Conservation (phyloP, 371 early-diverging fungal species). For the Syncephalis fuscata region DNA sequence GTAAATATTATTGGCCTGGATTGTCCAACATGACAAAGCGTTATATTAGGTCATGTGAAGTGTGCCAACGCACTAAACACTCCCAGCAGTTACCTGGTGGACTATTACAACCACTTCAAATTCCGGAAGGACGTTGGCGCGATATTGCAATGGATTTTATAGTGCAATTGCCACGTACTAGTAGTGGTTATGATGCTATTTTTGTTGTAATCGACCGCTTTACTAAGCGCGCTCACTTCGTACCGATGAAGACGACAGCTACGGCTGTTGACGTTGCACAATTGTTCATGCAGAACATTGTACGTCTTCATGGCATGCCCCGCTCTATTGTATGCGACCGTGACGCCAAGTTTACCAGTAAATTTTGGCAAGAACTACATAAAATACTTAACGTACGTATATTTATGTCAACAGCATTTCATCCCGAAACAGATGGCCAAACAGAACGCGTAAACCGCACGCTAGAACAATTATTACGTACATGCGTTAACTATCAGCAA, state of each 20-base stretch:
- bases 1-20: constrained; percentile 21
- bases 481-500: constrained; percentile 18
- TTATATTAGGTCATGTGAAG: constrained; percentile 16
- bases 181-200: constrained; percentile 13
- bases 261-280: constrained; percentile 4
- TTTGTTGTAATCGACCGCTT: constrained; percentile 21
- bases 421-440: constrained; percentile 32
- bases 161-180: constrained; percentile 13
- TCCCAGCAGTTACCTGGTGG: constrained; percentile 8
- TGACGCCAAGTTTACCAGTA: no score
- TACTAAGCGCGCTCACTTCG: constrained; percentile 24
- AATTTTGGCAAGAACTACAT: no score
- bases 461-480: constrained; percentile 19
- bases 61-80: constrained; percentile 15
- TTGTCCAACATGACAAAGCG: constrained; percentile 12
- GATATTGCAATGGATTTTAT: constrained; percentile 30
- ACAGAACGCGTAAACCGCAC: constrained; percentile 26
- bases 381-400: not conserved
- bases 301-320: no score
- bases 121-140: constrained; percentile 19
- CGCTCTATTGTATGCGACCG: no score
- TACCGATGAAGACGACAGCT: constrained; percentile 11
- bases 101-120: constrained; percentile 16
- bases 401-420: constrained; percentile 8
- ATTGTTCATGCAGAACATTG: no score